Evolutionary conservation across 495 filamentous ascomycete genomes (phyloP), one percentile per base, ranked within the genome.

Genomic region (Tuber borchii): DNA sequence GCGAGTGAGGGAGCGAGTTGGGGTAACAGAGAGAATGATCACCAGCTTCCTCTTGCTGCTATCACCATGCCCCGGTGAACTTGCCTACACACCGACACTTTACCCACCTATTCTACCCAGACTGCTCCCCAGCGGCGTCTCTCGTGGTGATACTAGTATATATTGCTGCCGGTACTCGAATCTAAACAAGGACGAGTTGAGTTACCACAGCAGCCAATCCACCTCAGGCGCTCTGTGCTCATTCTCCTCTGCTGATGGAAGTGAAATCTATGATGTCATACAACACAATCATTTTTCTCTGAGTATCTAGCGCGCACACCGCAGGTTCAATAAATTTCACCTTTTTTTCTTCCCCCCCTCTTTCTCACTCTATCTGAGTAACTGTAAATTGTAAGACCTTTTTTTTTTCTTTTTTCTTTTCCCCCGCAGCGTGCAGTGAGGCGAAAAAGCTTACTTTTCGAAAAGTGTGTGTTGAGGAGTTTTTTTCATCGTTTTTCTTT

Each of bases 401-500:
- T 8, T 34, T 34, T 65, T 26, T 61, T 61, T 40, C 39, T 31
- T 16, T 31, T 48, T 48, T 48, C 20, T 48, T 22, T 19, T 61
- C 12, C 51, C 14, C 51, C 51, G 51, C 51, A 61, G 51, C 26
- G 26, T 65, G 56, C 56, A 65, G 56, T 16, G 56, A 65, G 56
- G 56, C 56, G 56, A 65, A 65, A 65, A 65, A 65, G 56, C 56
- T 65, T 65, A 65, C 56, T 65, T 65, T 34, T 65, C 26, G 56
- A 31, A 65, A 65, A 65, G 56, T 65, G 56, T 31, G 56, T 65
- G 56, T 65, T 19, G 56, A 14, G 56, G 10, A 14, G n/a, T 61
- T 65, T 65, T 65, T 34, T 5, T 6, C 22, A 8, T n/a, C 22
- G 1, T 34, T 34, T 65, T 16, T 34, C 26, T 65, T 34, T 65